A percentile compares a stretch with the other conserved stretches of the same genome.
Conservation (phyloP, 306 rosid genomes). For the Vigna reflexopilosa region DNA sequence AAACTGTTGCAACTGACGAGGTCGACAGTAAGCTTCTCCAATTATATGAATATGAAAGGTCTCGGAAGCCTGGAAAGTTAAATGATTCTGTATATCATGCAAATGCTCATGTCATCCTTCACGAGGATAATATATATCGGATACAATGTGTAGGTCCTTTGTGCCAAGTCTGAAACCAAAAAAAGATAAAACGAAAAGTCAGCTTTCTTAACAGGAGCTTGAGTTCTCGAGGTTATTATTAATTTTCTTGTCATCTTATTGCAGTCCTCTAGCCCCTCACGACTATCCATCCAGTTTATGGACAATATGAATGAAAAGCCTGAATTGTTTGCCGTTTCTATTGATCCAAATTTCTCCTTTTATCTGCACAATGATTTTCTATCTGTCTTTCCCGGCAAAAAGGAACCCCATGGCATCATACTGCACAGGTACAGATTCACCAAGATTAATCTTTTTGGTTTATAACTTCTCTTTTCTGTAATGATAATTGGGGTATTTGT, state of each 20-base stretch:
- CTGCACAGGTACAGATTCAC: conserved; percentile 67
- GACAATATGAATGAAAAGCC: conserved; percentile 87
- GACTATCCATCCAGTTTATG: conserved; percentile 87
- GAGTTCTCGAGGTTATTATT: conserved; percentile 20
- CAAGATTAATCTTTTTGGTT: conserved; percentile 12
- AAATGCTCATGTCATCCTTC: conserved; percentile 87
- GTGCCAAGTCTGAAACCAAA: background rate
- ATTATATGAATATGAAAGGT: conserved; percentile 81
- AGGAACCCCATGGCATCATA: conserved; percentile 71
- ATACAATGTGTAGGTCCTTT: conserved; percentile 75
- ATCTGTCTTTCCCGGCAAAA: conserved; percentile 66
- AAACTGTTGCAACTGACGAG: conserved; percentile 83
- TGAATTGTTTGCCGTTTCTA: conserved; percentile 81
- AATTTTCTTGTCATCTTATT: conserved; percentile 33
- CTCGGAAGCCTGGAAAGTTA: conserved; percentile 75
- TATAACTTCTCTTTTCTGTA: conserved; percentile 25
- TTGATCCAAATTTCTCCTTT: conserved; percentile 91
- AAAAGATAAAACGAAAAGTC: background rate
- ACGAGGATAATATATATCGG: conserved; percentile 91
- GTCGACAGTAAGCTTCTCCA: conserved; percentile 87
- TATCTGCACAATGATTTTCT: conserved; percentile 84
- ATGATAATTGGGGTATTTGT: background rate
- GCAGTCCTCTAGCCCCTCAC: conserved; percentile 72
- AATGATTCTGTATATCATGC: conserved; percentile 84
- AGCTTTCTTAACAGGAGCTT: background rate